phyloP scores from a whole-genome alignment of 768 basidiomycete species.

The Boletus coccyginus region DNA sequence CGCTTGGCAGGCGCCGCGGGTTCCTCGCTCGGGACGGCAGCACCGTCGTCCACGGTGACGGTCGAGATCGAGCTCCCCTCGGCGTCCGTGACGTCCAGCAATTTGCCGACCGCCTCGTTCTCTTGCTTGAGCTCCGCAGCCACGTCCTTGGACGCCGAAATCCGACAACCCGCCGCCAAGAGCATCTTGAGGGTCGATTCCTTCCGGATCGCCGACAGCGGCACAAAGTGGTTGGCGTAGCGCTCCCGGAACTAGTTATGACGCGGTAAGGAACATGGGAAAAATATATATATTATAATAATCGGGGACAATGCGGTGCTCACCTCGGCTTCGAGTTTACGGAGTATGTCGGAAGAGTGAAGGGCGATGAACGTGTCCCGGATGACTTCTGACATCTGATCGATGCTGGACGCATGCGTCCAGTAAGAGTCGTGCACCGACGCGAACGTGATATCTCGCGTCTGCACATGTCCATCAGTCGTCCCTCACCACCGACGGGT shows the following conservation, averaged over 20 bases:
- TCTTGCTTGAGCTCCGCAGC: slow-evolving; percentile 26
- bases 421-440: slow-evolving; percentile 99
- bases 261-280: neutral
- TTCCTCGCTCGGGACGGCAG: slow-evolving; percentile 1
- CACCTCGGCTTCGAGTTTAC: slow-evolving; percentile 72
- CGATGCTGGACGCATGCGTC: slow-evolving; percentile 89
- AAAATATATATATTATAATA: no score
- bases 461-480: slow-evolving; percentile 38
- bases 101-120: slow-evolving; percentile 25
- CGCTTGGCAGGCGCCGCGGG: slow-evolving; percentile 5
- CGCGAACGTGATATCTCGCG: slow-evolving; percentile 78
- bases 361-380: slow-evolving; percentile 92
- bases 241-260: slow-evolving; percentile 63
- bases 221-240: slow-evolving; percentile 71
- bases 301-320: slow-evolving; percentile 12
- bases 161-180: slow-evolving; percentile 41
- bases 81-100: slow-evolving; percentile 41
- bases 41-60: slow-evolving; percentile 5
- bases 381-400: slow-evolving; percentile 85
- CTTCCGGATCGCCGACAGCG: slow-evolving; percentile 46
- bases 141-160: slow-evolving; percentile 41
- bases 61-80: slow-evolving; percentile 32
- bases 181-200: slow-evolving; percentile 40
- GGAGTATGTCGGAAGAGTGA: slow-evolving; percentile 84
- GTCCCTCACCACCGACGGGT: neutral